A percentile compares a stretch with the other conserved stretches of the same genome.
phyloP scores from a whole-genome alignment of 495 filamentous ascomycete species.

The Saxophila tyrrhenica region DNA sequence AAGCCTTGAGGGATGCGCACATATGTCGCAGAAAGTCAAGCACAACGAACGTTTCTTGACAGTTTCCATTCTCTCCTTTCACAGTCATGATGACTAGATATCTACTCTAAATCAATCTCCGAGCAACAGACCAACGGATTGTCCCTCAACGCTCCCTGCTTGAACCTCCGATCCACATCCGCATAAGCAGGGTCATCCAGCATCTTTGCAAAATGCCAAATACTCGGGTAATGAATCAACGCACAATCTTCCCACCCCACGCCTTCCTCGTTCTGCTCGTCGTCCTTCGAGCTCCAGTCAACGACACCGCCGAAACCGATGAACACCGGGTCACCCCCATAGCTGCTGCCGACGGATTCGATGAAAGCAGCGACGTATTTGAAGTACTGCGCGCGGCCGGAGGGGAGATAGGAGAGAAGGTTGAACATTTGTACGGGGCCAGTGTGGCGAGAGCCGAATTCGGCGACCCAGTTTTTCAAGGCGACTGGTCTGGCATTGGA shows the following conservation, averaged over 20 bases:
- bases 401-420: not conserved
- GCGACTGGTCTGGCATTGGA: not conserved
- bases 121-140: constrained; percentile 1
- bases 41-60: too few relatives aligned
- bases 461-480: constrained; percentile 5
- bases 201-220: constrained; percentile 14
- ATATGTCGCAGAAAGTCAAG: too few relatives aligned
- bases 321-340: constrained; percentile 1
- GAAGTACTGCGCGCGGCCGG: not conserved
- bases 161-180: constrained; percentile 9
- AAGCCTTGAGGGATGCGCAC: constrained; percentile 3
- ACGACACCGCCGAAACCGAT: not conserved
- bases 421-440: constrained; percentile 10
- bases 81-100: not conserved
- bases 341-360: constrained; percentile 1
- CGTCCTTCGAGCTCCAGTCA: not conserved
- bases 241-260: constrained; percentile 6
- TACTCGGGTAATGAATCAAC: constrained; percentile 8
- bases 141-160: constrained; percentile 8
- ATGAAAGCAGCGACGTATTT: constrained; percentile 2
- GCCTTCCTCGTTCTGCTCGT: not conserved
- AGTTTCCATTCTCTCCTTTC: too few relatives aligned
- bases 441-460: constrained; percentile 1
- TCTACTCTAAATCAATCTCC: constrained; percentile 2
- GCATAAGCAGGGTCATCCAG: constrained; percentile 12